Base-by-base conservation (phyloP, 2,329 filamentous ascomycete species). In the Curvularia sp. region DNA sequence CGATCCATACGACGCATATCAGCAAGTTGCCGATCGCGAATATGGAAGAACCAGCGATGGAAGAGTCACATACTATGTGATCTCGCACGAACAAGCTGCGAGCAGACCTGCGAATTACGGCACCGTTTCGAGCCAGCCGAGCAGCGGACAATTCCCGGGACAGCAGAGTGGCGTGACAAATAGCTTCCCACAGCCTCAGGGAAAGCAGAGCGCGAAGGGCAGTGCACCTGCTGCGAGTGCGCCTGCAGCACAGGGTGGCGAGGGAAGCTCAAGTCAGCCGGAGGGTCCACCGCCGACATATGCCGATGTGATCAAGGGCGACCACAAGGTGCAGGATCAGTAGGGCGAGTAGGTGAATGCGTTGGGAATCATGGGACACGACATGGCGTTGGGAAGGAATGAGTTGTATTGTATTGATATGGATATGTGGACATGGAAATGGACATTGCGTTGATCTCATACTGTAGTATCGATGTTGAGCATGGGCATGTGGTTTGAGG, bases 231-330 rank as follows among this genome's bases (percentile, higher is more conserved):
- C 57, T 43, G 53, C 57, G 28, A 61, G 57, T 43, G 63, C 65
- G 35, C 15, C 39, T 7, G 57, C 61, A 31, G 60, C 64, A 49
- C 47, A 66, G 15, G 60, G 63, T 55, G 70, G 68, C 12, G 65
- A 73, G 58, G 67, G 69, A 15, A 75, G 70, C 50, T 67, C 63
- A 55, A 70, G 57, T 39, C 65, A 69, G 55, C 72, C 71, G 12
- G 81, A 65, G 73, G 81, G 86, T 31, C 77, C 80, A 38, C 93
- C 94, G 42, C 94, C 95, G 4, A 92, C 89, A 13, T 98, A 98
- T 77, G 90, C 91, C 15, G 92, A 97, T 79, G 94, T 92, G 48
- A 89, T 97, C 58, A 89, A 89, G 70, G 93, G 92, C 1, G 94
- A 98, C 74, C 81, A 97, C 79, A 98, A 98, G 85, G 84, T 97